Conservation (phyloP, 2,329 filamentous ascomycete genomes). For the Colletotrichum cereale region DNA sequence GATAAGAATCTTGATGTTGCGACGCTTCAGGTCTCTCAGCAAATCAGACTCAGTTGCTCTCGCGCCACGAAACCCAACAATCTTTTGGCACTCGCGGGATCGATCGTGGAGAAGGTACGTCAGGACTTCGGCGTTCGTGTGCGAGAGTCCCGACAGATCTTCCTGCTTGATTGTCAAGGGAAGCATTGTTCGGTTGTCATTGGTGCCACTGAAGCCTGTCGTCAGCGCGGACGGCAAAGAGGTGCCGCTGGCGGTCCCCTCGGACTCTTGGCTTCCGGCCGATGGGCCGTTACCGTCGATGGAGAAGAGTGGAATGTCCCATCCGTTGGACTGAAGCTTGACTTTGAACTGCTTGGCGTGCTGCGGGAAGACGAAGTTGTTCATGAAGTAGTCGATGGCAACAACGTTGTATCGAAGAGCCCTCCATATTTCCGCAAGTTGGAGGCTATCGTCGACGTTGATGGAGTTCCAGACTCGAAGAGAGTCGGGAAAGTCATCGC, state of each 20-base stretch:
- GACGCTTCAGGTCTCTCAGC: conserved; percentile 52
- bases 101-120: conserved; percentile 66
- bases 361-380: conserved; percentile 73
- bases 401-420: conserved; percentile 61
- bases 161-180: conserved; percentile 72
- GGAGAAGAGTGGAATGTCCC: conserved; percentile 71
- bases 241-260: not conserved
- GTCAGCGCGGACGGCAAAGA: conserved; percentile 55
- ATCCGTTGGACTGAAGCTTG: conserved; percentile 75
- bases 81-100: conserved; percentile 61
- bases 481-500: conserved; percentile 56
- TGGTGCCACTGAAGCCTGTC: conserved; percentile 80
- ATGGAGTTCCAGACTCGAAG: conserved; percentile 67
- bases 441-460: conserved; percentile 68
- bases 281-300: conserved; percentile 28
- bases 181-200: conserved; percentile 71
- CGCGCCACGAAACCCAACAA: conserved; percentile 45
- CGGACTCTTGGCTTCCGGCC: not conserved
- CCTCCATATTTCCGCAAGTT: conserved; percentile 64
- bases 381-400: conserved; percentile 71
- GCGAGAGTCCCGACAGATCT: conserved; percentile 66
- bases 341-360: conserved; percentile 74
- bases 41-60: conserved; percentile 57
- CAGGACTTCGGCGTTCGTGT: conserved; percentile 75
- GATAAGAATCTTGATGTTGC: conserved; percentile 66